Evolutionary conservation across 2,329 filamentous ascomycete genomes (phyloP).

Genomic region (Verruconis gallopava): DNA sequence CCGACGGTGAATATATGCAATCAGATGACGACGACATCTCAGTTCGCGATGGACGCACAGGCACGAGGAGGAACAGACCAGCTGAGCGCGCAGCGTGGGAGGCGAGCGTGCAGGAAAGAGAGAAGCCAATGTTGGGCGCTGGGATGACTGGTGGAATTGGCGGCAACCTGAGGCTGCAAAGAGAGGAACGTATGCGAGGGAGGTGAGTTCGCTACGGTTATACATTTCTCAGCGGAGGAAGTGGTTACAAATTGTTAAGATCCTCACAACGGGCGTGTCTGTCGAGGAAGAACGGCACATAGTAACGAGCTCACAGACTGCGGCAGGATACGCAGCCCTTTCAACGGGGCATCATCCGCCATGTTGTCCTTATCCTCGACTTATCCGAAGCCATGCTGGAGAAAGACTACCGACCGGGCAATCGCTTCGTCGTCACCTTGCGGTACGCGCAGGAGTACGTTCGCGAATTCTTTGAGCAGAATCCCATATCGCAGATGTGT

Average conservation of each 20-base stretch:
- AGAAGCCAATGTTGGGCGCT: constrained; percentile 44
- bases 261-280: too few relatives aligned
- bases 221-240: background rate
- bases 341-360: constrained; percentile 94
- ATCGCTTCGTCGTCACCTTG: constrained; percentile 68
- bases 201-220: constrained; percentile 32
- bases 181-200: constrained; percentile 73
- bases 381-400: constrained; percentile 89
- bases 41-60: constrained; percentile 16
- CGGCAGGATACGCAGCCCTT: constrained; percentile 89
- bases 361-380: constrained; percentile 81
- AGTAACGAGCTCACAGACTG: constrained; percentile 40
- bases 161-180: constrained; percentile 54
- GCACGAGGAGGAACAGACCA: constrained; percentile 34
- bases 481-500: constrained; percentile 90
- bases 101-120: constrained; percentile 6
- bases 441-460: constrained; percentile 80
- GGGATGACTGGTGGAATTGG: constrained; percentile 63
- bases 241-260: background rate
- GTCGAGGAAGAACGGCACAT: too few relatives aligned
- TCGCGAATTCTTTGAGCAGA: constrained; percentile 93
- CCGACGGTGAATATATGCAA: constrained; percentile 56
- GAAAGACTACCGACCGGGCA: constrained; percentile 77
- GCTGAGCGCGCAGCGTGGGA: constrained; percentile 22
- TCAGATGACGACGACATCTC: constrained; percentile 42